phyloP scores from a whole-genome alignment of 2,329 filamentous ascomycete genomes.

The Ophiosphaerella korrae region DNA sequence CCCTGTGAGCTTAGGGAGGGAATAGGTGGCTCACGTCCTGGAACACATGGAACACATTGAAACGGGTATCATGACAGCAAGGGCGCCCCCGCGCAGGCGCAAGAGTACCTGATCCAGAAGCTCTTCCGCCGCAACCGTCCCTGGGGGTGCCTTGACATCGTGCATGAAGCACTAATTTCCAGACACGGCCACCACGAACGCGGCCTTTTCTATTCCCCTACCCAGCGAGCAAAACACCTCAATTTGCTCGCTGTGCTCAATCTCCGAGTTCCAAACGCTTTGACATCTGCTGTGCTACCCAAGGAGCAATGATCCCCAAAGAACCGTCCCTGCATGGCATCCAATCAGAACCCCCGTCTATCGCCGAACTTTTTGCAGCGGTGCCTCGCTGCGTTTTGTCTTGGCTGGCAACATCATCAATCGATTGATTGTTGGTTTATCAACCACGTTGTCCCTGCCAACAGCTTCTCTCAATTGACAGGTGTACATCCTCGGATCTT shows the following conservation, averaged over 20 bases:
- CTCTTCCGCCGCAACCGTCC: not conserved
- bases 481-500: too few species aligned
- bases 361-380: slow-evolving; percentile 14
- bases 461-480: not conserved
- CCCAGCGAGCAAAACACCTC: not conserved
- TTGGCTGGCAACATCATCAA: slow-evolving; percentile 4
- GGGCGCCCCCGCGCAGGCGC: slow-evolving; percentile 1
- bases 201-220: not conserved
- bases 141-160: not conserved
- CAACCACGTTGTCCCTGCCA: too few species aligned
- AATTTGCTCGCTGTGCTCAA: not conserved
- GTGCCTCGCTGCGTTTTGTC: not conserved
- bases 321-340: not conserved
- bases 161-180: not conserved
- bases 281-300: slow-evolving; percentile 7
- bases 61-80: not conserved
- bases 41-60: not conserved
- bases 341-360: slow-evolving; percentile 25
- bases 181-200: too few species aligned
- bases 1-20: not conserved
- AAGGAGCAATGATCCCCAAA: slow-evolving; percentile 7
- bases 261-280: slow-evolving; percentile 2
- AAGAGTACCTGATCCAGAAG: slow-evolving; percentile 1
- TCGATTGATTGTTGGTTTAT: not conserved
- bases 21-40: not conserved